Evolutionary conservation across 768 basidiomycete species (phyloP).

Genomic region (Lyophyllum semitale): DNA sequence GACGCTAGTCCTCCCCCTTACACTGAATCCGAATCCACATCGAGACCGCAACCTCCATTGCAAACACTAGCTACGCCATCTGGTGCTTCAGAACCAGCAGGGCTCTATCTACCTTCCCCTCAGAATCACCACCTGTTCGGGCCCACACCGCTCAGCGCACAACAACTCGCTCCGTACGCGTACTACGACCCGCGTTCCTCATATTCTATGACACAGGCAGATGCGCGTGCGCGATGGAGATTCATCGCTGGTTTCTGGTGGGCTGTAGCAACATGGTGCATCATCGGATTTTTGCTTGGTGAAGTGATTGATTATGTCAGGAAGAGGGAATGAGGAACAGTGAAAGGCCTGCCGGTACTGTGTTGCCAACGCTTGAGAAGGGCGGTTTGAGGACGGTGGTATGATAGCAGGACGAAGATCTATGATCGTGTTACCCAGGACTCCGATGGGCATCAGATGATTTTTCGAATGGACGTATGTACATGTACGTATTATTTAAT

Average conservation of each 20-base stretch:
- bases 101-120: background rate
- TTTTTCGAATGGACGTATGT: too few species aligned
- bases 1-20: constrained; percentile 11
- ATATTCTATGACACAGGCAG: constrained; percentile 30
- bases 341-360: background rate
- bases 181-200: constrained; percentile 40
- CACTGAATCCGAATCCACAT: constrained; percentile 6
- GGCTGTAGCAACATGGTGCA: constrained; percentile 13
- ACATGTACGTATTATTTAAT: too few species aligned
- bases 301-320: background rate
- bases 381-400: background rate
- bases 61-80: background rate
- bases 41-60: background rate
- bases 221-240: constrained; percentile 37
- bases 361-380: background rate
- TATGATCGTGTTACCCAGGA: too few species aligned
- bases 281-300: constrained; percentile 27
- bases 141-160: constrained; percentile 39
- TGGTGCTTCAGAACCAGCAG: background rate
- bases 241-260: constrained; percentile 26
- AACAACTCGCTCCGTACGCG: constrained; percentile 35
- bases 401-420: too few species aligned
- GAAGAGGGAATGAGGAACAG: background rate
- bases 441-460: too few species aligned
- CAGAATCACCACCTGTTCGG: constrained; percentile 30